phyloP scores from a whole-genome alignment of 2,329 filamentous ascomycete genomes.

The Polytolypa hystricis region DNA sequence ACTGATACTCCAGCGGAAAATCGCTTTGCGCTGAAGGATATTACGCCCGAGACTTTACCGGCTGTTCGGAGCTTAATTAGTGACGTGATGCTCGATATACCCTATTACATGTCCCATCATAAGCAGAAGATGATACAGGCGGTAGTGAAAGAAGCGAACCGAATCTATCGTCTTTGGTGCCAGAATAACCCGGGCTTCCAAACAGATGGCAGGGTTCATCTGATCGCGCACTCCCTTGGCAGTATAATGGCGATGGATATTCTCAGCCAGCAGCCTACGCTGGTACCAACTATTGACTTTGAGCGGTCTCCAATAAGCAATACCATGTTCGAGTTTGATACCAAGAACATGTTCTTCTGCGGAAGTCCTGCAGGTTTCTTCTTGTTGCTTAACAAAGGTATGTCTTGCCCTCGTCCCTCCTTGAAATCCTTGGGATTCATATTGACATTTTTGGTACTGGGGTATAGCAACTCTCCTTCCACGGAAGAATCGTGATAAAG shows the following conservation, averaged over 20 bases:
- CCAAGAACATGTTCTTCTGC: slow-evolving; percentile 74
- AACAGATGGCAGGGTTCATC: slow-evolving; percentile 69
- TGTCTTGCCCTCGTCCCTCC: slow-evolving; percentile 1
- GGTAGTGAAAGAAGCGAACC: slow-evolving; percentile 79
- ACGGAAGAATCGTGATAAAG: slow-evolving; percentile 63
- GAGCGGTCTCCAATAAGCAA: slow-evolving; percentile 30
- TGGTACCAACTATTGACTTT: slow-evolving; percentile 42
- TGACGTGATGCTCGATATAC: slow-evolving; percentile 96
- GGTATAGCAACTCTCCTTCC: slow-evolving; percentile 53
- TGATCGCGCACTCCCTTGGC: slow-evolving; percentile 87
- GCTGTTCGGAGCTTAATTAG: slow-evolving; percentile 89
- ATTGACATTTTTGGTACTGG: slow-evolving; percentile 8
- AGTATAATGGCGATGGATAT: slow-evolving; percentile 93
- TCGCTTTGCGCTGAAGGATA: slow-evolving; percentile 65
- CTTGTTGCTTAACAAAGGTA: slow-evolving; percentile 62
- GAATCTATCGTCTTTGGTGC: slow-evolving; percentile 93
- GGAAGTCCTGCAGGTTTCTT: slow-evolving; percentile 92
- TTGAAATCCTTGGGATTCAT: neutral
- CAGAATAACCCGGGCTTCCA: slow-evolving; percentile 82
- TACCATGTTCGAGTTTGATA: slow-evolving; percentile 79
- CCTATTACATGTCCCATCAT: slow-evolving; percentile 94
- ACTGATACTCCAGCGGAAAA: slow-evolving; percentile 47
- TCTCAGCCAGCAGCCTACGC: slow-evolving; percentile 76
- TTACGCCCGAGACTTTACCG: slow-evolving; percentile 81
- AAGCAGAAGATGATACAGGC: slow-evolving; percentile 91